Conservation (phyloP, 1,284 basidiomycete species). For the Gymnopus androsaceus region DNA sequence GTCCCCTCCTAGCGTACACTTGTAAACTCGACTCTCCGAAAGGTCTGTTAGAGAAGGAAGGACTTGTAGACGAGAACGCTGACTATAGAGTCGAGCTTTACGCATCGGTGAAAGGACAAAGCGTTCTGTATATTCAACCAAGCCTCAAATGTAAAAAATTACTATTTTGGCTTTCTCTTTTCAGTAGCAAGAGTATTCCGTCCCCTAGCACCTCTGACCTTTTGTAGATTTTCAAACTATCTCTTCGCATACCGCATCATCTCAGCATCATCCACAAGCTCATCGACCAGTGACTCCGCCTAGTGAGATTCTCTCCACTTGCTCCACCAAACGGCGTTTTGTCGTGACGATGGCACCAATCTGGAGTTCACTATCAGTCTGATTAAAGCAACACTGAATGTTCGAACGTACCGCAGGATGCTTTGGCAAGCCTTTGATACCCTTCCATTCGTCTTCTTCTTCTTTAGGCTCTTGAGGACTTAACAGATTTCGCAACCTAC, state of each 20-base stretch:
- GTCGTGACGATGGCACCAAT: constrained; percentile 87
- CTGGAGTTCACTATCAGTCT: constrained; percentile 39
- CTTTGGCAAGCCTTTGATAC: constrained; percentile 84
- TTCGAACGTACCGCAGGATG: constrained; percentile 75
- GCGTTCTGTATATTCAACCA: neutral
- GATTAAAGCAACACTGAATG: constrained; percentile 9
- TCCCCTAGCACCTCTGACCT: constrained; percentile 70
- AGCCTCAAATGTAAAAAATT: constrained; percentile 21
- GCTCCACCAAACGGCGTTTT: constrained; percentile 74
- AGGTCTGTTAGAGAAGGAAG: constrained; percentile 34
- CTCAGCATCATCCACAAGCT: constrained; percentile 77
- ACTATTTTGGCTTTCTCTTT: constrained; percentile 74
- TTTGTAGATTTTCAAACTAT: constrained; percentile 88
- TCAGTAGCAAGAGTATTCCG: constrained; percentile 74
- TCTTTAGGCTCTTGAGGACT: constrained; percentile 97
- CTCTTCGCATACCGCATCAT: constrained; percentile 84
- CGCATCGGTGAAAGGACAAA: constrained; percentile 9
- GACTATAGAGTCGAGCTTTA: constrained; percentile 37
- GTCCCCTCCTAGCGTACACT: neutral
- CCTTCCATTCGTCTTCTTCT: constrained; percentile 82
- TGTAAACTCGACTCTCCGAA: constrained; percentile 36
- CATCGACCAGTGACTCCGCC: constrained; percentile 80
- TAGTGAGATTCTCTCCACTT: constrained; percentile 70
- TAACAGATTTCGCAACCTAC: constrained; percentile 88
- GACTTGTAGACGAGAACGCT: constrained; percentile 40